These are phyloP conservation scores for Raddia distichophylla DNA, from an alignment of 176 grass and related monocot genomes.

Conservation along the genomic window DNA sequence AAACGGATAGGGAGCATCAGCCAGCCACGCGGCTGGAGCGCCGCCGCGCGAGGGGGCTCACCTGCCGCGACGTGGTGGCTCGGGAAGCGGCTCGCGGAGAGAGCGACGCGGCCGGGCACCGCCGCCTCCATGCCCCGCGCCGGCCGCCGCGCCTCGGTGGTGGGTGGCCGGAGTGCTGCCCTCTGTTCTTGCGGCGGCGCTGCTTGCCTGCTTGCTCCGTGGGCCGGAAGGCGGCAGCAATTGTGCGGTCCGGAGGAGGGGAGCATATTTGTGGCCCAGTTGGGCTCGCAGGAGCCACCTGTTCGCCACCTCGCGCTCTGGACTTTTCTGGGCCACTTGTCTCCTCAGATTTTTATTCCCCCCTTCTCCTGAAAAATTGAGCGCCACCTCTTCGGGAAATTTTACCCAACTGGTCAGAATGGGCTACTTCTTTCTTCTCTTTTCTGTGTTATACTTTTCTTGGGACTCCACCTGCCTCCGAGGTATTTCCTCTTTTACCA, in stretches of 20 bases:
- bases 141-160: background rate
- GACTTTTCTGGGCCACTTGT: constrained; percentile 45
- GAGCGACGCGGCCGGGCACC: constrained; percentile 42
- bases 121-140: constrained; percentile 45
- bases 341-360: constrained; percentile 27
- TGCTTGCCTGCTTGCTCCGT: background rate
- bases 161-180: background rate
- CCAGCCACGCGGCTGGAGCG: background rate
- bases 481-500: too few species aligned
- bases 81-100: constrained; percentile 35
- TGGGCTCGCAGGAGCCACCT: constrained; percentile 19
- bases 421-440: too few species aligned
- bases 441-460: too few species aligned
- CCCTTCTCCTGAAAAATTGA: background rate
- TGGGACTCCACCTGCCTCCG: too few species aligned
- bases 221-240: constrained; percentile 16
- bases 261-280: constrained; percentile 50
- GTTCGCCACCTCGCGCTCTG: background rate
- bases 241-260: background rate
- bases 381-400: too few species aligned
- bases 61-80: constrained; percentile 25
- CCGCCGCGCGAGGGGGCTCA: background rate
- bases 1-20: background rate
- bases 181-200: background rate
- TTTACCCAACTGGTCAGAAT: too few species aligned